These are phyloP conservation scores for Austroboletus eburneus DNA, from an alignment of 768 basidiomycete species.

Conservation along the genomic window DNA sequence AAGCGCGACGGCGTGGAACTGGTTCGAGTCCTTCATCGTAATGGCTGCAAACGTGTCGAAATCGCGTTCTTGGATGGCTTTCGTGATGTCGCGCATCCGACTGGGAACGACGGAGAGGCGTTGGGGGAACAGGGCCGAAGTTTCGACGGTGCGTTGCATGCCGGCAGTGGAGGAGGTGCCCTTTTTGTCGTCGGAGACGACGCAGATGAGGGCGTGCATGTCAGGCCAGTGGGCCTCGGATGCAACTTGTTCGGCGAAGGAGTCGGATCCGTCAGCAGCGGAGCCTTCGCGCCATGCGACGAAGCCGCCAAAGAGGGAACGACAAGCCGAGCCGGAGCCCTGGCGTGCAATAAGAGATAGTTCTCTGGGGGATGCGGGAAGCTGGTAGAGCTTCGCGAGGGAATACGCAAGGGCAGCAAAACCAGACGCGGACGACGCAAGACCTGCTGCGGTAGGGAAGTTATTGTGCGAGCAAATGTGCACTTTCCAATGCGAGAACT, in stretches of 20 bases:
- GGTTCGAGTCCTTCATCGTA: constrained; percentile 97
- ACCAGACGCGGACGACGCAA: constrained; percentile 95
- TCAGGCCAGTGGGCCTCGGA: constrained; percentile 88
- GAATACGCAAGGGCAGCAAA: constrained; percentile 94
- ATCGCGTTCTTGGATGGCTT: constrained; percentile 74
- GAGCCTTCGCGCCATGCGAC: constrained; percentile 81
- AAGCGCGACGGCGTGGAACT: constrained; percentile 96
- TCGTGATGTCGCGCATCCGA: constrained; percentile 78
- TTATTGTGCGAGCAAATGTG: constrained; percentile 97
- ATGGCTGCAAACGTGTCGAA: constrained; percentile 87
- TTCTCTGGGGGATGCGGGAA: constrained; percentile 71
- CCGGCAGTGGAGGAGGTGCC: constrained; percentile 92
- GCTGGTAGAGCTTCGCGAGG: constrained; percentile 78
- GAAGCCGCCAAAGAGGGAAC: constrained; percentile 95
- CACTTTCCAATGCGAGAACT: constrained; percentile 46
- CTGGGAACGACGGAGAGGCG: constrained; percentile 89
- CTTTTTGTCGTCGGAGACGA: constrained; percentile 95
- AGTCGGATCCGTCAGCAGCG: constrained; percentile 70
- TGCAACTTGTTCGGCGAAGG: constrained; percentile 83
- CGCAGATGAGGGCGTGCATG: constrained; percentile 95
- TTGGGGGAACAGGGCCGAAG: constrained; percentile 81
- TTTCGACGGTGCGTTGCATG: constrained; percentile 97
- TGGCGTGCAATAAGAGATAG: constrained; percentile 95
- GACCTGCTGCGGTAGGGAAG: constrained; percentile 97
- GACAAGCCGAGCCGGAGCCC: constrained; percentile 96